Evolutionary conservation across 2,329 filamentous ascomycete species (phyloP).

Genomic region (Nemania diffusa): DNA sequence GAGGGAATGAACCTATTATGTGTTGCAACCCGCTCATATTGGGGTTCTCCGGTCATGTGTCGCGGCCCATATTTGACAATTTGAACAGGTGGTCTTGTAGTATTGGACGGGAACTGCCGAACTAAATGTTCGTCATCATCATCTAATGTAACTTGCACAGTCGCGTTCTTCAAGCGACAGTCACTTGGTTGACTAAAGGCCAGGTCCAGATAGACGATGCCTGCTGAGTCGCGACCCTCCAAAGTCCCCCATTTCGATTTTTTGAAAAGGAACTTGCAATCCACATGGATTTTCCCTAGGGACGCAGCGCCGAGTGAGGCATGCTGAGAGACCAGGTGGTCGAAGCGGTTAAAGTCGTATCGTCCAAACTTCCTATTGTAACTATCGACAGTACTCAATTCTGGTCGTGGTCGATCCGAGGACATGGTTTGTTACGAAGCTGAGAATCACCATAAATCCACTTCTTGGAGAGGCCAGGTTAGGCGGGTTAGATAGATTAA

Average conservation of each 20-base stretch:
- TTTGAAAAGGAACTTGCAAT: slow-evolving; percentile 46
- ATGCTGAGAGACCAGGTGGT: slow-evolving; percentile 34
- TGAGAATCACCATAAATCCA: not conserved
- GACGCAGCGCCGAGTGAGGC: slow-evolving; percentile 38
- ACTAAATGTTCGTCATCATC: slow-evolving; percentile 41
- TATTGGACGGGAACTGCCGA: slow-evolving; percentile 20
- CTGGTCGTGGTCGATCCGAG: slow-evolving; percentile 24
- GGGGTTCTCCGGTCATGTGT: slow-evolving; percentile 38
- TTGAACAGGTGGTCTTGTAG: slow-evolving; percentile 38
- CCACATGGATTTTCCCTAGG: slow-evolving; percentile 43
- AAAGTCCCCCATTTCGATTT: slow-evolving; percentile 47
- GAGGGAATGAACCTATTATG: slow-evolving; percentile 35
- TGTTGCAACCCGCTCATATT: slow-evolving; percentile 28
- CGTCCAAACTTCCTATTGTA: slow-evolving; percentile 40
- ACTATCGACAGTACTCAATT: slow-evolving; percentile 34
- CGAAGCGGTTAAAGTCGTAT: slow-evolving; percentile 43
- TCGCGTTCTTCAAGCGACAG: slow-evolving; percentile 42
- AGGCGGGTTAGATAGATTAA: not conserved
- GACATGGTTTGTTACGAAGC: slow-evolving; percentile 11
- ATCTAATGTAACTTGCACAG: slow-evolving; percentile 43
- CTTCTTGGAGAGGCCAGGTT: not conserved
- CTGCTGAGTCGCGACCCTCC: slow-evolving; percentile 38
- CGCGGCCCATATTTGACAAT: slow-evolving; percentile 43
- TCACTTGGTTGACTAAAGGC: slow-evolving; percentile 42
- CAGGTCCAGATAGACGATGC: slow-evolving; percentile 47